A percentile compares a stretch with the other conserved stretches of the same genome.
phyloP scores from a whole-genome alignment of 164 flowering plant species.

The Sextonia rubra region DNA sequence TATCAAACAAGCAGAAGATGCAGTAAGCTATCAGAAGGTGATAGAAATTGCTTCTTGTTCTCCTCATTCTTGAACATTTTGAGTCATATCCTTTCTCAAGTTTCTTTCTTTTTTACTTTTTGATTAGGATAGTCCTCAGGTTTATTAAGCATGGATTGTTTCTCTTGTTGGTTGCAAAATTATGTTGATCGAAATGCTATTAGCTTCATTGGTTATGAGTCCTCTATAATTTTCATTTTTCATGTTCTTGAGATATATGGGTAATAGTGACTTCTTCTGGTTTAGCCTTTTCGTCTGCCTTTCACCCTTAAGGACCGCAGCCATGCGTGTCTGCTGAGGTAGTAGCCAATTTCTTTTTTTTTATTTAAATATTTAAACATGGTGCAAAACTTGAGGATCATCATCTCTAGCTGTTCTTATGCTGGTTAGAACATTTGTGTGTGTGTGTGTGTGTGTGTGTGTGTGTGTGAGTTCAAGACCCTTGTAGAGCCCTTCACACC shows the following conservation, averaged over 20 bases:
- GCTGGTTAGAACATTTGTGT: no score
- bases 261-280: constrained; percentile 4
- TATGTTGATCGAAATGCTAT: neutral
- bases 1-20: constrained; percentile 95
- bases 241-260: constrained; percentile 19
- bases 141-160: neutral
- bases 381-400: no score
- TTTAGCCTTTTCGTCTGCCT: no score
- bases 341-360: no score
- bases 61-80: neutral
- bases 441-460: no score
- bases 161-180: neutral
- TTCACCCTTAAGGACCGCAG: no score
- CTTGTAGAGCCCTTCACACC: no score
- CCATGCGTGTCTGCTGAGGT: no score
- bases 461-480: no score
- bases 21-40: constrained; percentile 87
- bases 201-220: neutral
- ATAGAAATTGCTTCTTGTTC: constrained; percentile 19
- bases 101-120: neutral
- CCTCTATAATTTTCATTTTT: no score
- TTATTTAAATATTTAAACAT: no score
- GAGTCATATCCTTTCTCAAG: neutral
- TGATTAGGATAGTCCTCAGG: neutral
- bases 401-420: no score